Conservation (phyloP, 129 eudicot genomes). For the carrot (Daucus carota) region DH1_v3.0 NC_030383.2:56681501-56682000, state of each 20-base stretch:
- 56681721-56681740: conserved; percentile 29
- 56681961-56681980: conserved; percentile 56
- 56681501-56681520: conserved; percentile 33
- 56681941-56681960: conserved; percentile 27
- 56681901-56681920: conserved; percentile 55
- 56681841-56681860: conserved; percentile 52
- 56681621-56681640: conserved; percentile 67
- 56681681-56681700: conserved; percentile 61
- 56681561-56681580: conserved; percentile 52
- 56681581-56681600: conserved; percentile 45
- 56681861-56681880: conserved; percentile 54
- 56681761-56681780: conserved; percentile 56
- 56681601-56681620: conserved; percentile 43
- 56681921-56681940: conserved; percentile 57
- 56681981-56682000: conserved; percentile 59
- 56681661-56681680: conserved; percentile 37
- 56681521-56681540: conserved; percentile 42
- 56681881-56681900: conserved; percentile 33
- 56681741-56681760: conserved; percentile 56
- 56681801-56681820: conserved; percentile 33
- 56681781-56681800: conserved; percentile 59
- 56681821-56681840: conserved; percentile 45
- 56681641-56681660: conserved; percentile 50
- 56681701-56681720: conserved; percentile 70
- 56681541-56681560: conserved; percentile 63